Base-by-base conservation (phyloP, 768 basidiomycete species). In the Boletus rubropictus region DNA sequence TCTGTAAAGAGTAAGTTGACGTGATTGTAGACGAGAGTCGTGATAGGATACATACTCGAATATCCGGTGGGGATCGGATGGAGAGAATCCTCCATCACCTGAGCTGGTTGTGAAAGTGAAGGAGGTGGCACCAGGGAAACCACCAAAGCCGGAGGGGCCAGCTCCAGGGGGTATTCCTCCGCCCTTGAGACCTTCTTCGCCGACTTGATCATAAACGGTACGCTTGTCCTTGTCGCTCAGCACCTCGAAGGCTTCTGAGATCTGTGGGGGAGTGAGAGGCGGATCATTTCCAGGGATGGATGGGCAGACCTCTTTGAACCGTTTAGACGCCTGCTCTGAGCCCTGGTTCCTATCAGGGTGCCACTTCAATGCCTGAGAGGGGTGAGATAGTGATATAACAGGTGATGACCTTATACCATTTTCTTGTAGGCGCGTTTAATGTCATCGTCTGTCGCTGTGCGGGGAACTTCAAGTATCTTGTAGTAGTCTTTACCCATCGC, bases 371-470 rank as follows among this genome's bases (percentile, higher is more conserved):
- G 92, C 90, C 86, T 78, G 73, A 32, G 48, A 4, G 22, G 40
- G 9, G 31, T 32, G 25, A 44, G 41, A 35, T 32, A 49, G 28
- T 35, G 55, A 39, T 7, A 27, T 47, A 3, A 7, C 3, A 0
- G n/a, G 6, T 1, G 15, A 11, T n/a, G 27, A 9, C 18, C 74
- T n/a, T n/a, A 10, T 52, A 83, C 87, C 81, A 89, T 89, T 70
- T 93, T 93, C 79, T 93, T 94, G 78, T 92, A 94, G 1, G 89
- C 94, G 57, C 82, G 87, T 70, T 96, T 97, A 61, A 98, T 86
- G 9, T 86, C 84, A 59, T 94, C 89, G 7, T 92, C 90, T 1
- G 67, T 66, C 35, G 93, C 95, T 35, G 71, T 69, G 66, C 80
- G 87, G 56, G 71, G 67, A 44, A 97, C 63, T 52, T 87, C 91